These are phyloP conservation scores for Arbutus unedo DNA, from an alignment of 148 eudicot species.

Conservation along the genomic window DNA sequence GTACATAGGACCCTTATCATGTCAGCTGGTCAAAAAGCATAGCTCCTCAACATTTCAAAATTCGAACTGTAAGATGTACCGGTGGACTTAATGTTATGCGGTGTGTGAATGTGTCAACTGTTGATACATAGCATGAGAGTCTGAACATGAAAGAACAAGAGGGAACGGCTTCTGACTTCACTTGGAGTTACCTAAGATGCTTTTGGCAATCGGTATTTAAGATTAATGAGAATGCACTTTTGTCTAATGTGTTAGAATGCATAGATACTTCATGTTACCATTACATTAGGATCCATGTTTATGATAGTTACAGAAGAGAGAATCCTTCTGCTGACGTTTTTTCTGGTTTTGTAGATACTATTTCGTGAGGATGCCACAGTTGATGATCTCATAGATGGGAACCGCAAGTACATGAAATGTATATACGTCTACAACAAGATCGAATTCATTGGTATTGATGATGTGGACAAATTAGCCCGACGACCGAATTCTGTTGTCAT, in stretches of 20 bases:
- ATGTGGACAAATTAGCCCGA: constrained; percentile 90
- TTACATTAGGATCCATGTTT: background rate
- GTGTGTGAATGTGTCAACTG: background rate
- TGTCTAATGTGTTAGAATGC: background rate
- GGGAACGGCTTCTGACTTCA: background rate
- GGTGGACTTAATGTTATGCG: no score
- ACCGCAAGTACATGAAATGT: constrained; percentile 97
- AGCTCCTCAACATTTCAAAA: background rate
- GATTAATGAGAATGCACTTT: background rate
- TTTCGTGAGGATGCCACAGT: constrained; percentile 99
- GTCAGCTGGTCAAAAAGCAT: background rate
- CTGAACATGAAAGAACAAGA: background rate
- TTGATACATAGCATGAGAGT: background rate
- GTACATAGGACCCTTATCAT: background rate
- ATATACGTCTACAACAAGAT: constrained; percentile 98
- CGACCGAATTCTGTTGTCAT: constrained; percentile 94
- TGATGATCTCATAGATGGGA: constrained; percentile 98
- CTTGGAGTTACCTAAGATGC: background rate
- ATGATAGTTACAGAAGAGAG: background rate
- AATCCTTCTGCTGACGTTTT: background rate
- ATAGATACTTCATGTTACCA: background rate
- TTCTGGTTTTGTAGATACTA: constrained; percentile 53
- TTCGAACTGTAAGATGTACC: no score
- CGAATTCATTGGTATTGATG: constrained; percentile 98
- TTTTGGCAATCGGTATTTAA: background rate